Evolutionary conservation across 2,329 filamentous ascomycete species (phyloP), one percentile per base, ranked within the genome.

Genomic region (Exophiala bonariae): DNA sequence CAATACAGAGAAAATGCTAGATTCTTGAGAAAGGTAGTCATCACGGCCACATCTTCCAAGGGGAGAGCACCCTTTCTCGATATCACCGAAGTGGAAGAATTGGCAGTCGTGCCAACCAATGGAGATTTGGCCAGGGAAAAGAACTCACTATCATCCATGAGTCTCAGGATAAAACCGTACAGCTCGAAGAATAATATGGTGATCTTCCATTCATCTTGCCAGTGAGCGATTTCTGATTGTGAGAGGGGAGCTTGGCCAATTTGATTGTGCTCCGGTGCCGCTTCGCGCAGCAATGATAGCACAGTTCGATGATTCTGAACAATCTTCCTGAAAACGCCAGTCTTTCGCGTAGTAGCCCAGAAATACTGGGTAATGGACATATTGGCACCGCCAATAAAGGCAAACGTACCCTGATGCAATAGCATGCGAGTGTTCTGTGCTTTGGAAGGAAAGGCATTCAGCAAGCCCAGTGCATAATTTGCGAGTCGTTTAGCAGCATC

Each of bases 91-190:
- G 78, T 75, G 43, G 73, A 75, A 41, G 74, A 37, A n/a, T 13
- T 13, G 16, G 39, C 78, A 60, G 72, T 18, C 65, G 70, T 20
- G 64, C 71, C 39, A 26, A 55, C 51, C 2, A 30, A 14, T 19
- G 36, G 36, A 19, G 48, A 34, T 20, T 52, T 49, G 19, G 56
- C 52, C 14, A 56, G 28, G 70, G 45, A 77, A 52, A 95, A 86
- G 63, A 99, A 99, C 59, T 99, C 93, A 57, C 97, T 92, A 55
- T 99, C 93, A 58, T 99, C 93, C 64, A 92, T 95, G 26, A 97
- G 82, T 58, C 93, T 87, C 10, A 97, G 74, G 2, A 96, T 82
- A 63, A 97, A 97, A 2, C 87, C 89, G 64, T 96, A 99, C 0
- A 99, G 78, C 60, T 99, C 93, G 4, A 99, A 77, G 62, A 99